Conservation (phyloP, 495 filamentous ascomycete species). For the Aspergillus wentii region DNA sequence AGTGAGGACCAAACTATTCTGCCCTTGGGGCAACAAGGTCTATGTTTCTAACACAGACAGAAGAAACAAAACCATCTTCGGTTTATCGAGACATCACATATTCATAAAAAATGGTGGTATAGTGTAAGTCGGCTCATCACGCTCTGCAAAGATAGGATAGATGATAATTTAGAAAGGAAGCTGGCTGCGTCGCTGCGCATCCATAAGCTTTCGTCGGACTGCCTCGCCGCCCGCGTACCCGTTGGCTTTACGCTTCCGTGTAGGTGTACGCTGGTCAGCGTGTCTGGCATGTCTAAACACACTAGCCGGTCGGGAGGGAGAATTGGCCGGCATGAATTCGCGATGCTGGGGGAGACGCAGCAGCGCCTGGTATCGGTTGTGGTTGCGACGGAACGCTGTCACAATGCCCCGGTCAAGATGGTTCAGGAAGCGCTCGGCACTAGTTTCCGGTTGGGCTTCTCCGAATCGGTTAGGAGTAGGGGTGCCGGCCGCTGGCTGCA, state of each 20-base stretch:
- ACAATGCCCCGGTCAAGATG: slow-evolving; percentile 68
- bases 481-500: slow-evolving; percentile 34
- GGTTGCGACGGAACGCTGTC: slow-evolving; percentile 74
- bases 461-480: slow-evolving; percentile 48
- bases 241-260: slow-evolving; percentile 38
- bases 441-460: slow-evolving; percentile 43
- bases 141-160: too few species aligned
- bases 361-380: slow-evolving; percentile 66
- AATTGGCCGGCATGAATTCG: slow-evolving; percentile 47
- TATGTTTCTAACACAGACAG: slow-evolving; percentile 1
- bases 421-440: slow-evolving; percentile 54
- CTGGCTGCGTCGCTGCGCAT: slow-evolving; percentile 37
- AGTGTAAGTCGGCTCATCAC: too few species aligned
- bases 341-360: slow-evolving; percentile 55
- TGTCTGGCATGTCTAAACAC: slow-evolving; percentile 44
- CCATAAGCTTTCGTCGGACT: slow-evolving; percentile 45
- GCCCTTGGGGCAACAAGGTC: neutral
- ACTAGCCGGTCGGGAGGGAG: slow-evolving; percentile 38
- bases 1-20: too few species aligned
- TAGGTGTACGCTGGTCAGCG: slow-evolving; percentile 38
- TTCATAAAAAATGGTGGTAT: too few species aligned
- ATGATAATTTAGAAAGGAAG: slow-evolving; percentile 35
- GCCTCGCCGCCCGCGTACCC: slow-evolving; percentile 36
- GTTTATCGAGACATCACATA: too few species aligned
- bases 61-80: neutral